phyloP scores from a whole-genome alignment of 1,284 basidiomycete genomes.

The Filobasidium uniguttulatum region DNA sequence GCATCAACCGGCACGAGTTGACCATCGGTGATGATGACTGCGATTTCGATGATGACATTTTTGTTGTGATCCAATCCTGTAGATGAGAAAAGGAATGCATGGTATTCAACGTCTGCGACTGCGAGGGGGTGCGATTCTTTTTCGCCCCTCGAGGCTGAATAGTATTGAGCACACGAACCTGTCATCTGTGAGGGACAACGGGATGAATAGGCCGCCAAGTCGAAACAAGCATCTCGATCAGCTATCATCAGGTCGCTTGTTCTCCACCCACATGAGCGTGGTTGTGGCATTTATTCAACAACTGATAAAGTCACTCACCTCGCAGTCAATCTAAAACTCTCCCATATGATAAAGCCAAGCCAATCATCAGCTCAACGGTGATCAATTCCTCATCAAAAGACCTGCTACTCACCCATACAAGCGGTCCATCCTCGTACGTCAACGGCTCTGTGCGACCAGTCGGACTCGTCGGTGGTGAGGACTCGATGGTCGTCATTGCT shows the following conservation, averaged over 20 bases:
- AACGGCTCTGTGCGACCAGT: too few species aligned
- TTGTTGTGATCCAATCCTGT: conserved; percentile 36
- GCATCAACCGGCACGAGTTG: conserved; percentile 41
- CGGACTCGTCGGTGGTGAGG: too few species aligned
- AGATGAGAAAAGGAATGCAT: conserved; percentile 9
- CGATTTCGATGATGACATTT: conserved; percentile 42
- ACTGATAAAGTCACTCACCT: conserved; percentile 11
- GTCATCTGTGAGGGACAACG: conserved; percentile 9
- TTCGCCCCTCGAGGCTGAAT: not conserved
- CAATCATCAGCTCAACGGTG: not conserved
- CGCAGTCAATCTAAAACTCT: conserved; percentile 20
- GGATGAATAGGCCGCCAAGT: not conserved
- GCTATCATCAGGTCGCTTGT: too few species aligned
- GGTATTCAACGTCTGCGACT: not conserved
- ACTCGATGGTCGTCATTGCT: too few species aligned
- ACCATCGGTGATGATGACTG: conserved; percentile 42
- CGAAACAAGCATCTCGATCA: not conserved
- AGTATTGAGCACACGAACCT: too few species aligned
- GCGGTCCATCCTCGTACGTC: conserved; percentile 35
- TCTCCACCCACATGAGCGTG: too few species aligned
- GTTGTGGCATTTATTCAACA: too few species aligned
- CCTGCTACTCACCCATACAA: conserved; percentile 32
- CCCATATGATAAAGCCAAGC: not conserved
- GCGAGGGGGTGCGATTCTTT: not conserved
- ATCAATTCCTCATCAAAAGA: not conserved